Percentiles rank a stretch among this genome's conserved stretches.
These are phyloP conservation scores for Fusarium buxicola DNA, from an alignment of 2,329 filamentous ascomycete genomes.

Conservation along the genomic window DNA sequence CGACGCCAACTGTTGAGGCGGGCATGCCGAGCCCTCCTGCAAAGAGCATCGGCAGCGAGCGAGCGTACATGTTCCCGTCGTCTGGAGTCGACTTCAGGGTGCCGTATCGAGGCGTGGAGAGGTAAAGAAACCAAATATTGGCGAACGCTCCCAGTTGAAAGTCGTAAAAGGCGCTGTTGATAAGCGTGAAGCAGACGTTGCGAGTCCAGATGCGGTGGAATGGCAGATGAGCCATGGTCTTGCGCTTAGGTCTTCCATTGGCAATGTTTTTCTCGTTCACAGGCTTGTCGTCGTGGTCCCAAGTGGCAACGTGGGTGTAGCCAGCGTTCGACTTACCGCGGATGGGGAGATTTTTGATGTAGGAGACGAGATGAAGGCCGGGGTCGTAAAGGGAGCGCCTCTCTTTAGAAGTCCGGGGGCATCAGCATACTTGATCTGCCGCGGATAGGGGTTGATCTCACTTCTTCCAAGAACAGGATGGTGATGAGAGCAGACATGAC, in stretches of 20 bases:
- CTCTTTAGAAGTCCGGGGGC: conserved; percentile 58
- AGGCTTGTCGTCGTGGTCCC: conserved; percentile 19
- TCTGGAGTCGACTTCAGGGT: conserved; percentile 48
- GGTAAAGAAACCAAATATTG: conserved; percentile 75
- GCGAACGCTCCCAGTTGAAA: conserved; percentile 78
- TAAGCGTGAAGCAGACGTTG: conserved; percentile 64
- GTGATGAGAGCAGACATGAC: conserved; percentile 64
- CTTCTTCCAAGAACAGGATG: conserved; percentile 75
- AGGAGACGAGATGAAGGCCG: conserved; percentile 53
- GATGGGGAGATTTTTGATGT: conserved; percentile 48
- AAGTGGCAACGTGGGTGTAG: conserved; percentile 48
- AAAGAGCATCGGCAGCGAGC: conserved; percentile 63
- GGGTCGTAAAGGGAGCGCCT: conserved; percentile 60
- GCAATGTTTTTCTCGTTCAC: conserved; percentile 21
- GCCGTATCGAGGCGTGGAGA: conserved; percentile 70
- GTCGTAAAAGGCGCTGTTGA: conserved; percentile 75
- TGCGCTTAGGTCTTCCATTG: conserved; percentile 13
- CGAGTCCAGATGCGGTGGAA: conserved; percentile 60
- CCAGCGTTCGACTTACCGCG: conserved; percentile 45
- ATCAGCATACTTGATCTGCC: conserved; percentile 12
- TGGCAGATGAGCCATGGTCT: conserved; percentile 43
- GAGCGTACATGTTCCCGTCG: conserved; percentile 44
- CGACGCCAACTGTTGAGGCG: conserved; percentile 73
- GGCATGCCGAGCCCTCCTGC: conserved; percentile 75
- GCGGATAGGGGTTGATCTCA: conserved; percentile 49